Conservation (phyloP, 75 land plant species). For the Pseudotsuga menziesii region DNA sequence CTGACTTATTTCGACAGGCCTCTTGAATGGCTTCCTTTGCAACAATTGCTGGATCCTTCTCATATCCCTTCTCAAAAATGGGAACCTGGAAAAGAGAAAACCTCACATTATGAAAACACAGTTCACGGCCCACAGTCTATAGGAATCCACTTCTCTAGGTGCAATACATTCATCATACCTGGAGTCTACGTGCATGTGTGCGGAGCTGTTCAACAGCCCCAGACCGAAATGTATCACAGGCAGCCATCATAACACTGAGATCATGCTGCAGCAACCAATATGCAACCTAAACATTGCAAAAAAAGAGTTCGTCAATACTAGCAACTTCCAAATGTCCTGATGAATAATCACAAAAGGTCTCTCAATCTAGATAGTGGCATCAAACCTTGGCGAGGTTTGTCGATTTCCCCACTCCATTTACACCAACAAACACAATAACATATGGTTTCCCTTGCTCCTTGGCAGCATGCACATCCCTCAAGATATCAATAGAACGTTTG, state of each 20-base stretch:
- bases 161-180: conserved; percentile 43
- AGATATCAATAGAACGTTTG: conserved; percentile 91
- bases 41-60: conserved; percentile 97
- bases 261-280: conserved; percentile 95
- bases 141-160: not conserved
- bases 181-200: conserved; percentile 97
- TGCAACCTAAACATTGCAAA: conserved; percentile 63
- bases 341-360: not conserved
- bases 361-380: not conserved
- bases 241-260: conserved; percentile 95
- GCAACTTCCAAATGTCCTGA: not conserved
- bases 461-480: conserved; percentile 93
- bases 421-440: conserved; percentile 96
- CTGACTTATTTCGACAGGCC: conserved; percentile 70
- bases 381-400: conserved; percentile 96
- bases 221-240: conserved; percentile 97
- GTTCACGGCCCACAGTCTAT: not conserved
- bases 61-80: conserved; percentile 97
- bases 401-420: conserved; percentile 99
- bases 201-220: conserved; percentile 98
- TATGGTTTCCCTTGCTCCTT: conserved; percentile 98
- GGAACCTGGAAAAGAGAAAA: conserved; percentile 52
- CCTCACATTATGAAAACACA: not conserved
- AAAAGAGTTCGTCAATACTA: conserved; percentile 5
- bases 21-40: conserved; percentile 98